phyloP scores from a whole-genome alignment of 805 yeast genomes.

The Candida ficus region DNA sequence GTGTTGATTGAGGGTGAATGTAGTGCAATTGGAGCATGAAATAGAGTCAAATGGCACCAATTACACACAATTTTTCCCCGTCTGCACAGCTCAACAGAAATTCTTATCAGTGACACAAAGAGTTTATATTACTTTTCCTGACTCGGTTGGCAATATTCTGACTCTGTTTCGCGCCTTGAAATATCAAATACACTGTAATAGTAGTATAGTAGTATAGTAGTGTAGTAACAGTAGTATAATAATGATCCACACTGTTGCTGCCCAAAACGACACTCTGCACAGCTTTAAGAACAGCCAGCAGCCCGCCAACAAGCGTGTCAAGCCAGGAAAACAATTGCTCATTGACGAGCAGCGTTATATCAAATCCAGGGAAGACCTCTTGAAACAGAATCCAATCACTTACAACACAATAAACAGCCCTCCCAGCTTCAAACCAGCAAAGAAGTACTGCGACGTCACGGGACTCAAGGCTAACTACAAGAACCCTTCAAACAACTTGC shows the following conservation, averaged over 20 bases:
- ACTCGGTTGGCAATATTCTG: no score
- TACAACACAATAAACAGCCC: constrained; percentile 75
- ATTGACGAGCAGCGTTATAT: constrained; percentile 75
- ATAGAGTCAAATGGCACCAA: no score
- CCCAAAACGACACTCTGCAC: constrained; percentile 28
- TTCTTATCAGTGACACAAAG: no score
- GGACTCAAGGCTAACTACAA: constrained; percentile 78
- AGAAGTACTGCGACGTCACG: constrained; percentile 89
- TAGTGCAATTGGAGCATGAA: no score
- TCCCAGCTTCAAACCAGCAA: constrained; percentile 76
- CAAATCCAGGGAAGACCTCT: constrained; percentile 27
- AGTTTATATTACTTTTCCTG: no score
- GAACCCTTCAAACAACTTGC: constrained; percentile 65
- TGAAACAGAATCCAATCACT: constrained; percentile 50
- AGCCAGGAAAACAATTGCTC: constrained; percentile 66
- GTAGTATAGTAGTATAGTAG: no score
- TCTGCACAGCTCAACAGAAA: no score
- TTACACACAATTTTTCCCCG: no score
- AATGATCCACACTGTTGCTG: constrained; percentile 12
- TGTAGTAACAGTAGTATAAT: no score
- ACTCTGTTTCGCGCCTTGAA: no score
- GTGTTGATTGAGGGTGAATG: no score
- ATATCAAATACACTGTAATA: no score
- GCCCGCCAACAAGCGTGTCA: constrained; percentile 58
- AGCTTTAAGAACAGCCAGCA: constrained; percentile 56